Evolutionary conservation across 495 filamentous ascomycete genomes (phyloP).

Genomic region (Astrothelium macrocarpum): DNA sequence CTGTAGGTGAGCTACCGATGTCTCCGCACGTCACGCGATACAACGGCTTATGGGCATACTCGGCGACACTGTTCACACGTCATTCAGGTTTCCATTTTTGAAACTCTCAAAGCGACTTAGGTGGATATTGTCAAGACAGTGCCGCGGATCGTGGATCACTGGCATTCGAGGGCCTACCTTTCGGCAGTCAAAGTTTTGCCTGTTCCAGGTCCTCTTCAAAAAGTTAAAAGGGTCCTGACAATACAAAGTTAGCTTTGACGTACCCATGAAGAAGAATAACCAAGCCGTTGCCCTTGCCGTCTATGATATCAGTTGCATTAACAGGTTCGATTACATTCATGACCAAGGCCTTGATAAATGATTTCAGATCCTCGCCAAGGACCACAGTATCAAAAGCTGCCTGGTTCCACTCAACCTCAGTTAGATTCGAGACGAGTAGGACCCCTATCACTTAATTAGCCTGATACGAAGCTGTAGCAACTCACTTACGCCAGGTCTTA

Average conservation of each 20-base stretch:
- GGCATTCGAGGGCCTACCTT: background rate
- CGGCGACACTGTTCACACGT: constrained; percentile 12
- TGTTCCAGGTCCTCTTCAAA: background rate
- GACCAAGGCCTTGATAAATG: constrained; percentile 13
- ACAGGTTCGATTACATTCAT: background rate
- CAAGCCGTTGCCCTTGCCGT: constrained; percentile 19
- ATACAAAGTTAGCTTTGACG: constrained; percentile 6
- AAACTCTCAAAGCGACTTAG: too few relatives aligned
- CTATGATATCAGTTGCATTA: constrained; percentile 14
- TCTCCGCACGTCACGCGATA: constrained; percentile 16
- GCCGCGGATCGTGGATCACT: too few relatives aligned
- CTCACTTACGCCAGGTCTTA: background rate
- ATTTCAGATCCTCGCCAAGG: constrained; percentile 9
- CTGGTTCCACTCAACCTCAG: constrained; percentile 11
- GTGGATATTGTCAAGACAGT: too few relatives aligned
- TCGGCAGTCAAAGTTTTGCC: constrained; percentile 18
- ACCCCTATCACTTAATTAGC: too few relatives aligned
- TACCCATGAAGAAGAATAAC: constrained; percentile 16
- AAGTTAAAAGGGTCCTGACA: background rate
- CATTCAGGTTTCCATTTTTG: too few relatives aligned
- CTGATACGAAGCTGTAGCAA: too few relatives aligned
- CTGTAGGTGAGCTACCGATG: constrained; percentile 4
- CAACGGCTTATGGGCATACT: constrained; percentile 16
- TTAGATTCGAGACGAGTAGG: too few relatives aligned
- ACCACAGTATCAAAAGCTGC: constrained; percentile 18